Percentiles rank a stretch among this genome's conserved stretches.
phyloP scores from a whole-genome alignment of 2,329 filamentous ascomycete species.

The Penicillium thymicola region DNA sequence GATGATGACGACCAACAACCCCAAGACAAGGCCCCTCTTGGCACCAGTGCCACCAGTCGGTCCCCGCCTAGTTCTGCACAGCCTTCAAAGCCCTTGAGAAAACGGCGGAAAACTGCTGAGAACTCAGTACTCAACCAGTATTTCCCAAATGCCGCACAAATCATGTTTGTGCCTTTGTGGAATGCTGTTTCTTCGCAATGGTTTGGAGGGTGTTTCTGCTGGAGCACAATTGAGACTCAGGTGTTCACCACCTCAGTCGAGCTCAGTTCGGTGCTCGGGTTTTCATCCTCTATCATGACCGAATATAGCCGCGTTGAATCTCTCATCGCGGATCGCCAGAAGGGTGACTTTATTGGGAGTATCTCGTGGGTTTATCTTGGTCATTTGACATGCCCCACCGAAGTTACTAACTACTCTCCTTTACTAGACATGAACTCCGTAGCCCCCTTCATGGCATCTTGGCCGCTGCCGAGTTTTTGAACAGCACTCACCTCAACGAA shows the following conservation, averaged over 20 bases:
- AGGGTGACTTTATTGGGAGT: constrained; percentile 45
- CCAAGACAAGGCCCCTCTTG: constrained; percentile 8
- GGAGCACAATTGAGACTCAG: constrained; percentile 38
- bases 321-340: constrained; percentile 42
- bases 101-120: constrained; percentile 35
- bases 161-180: constrained; percentile 53
- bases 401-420: not conserved
- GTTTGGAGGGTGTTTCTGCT: constrained; percentile 47
- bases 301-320: constrained; percentile 44
- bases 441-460: constrained; percentile 45
- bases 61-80: constrained; percentile 11
- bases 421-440: constrained; percentile 38
- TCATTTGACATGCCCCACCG: not conserved
- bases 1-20: constrained; percentile 44
- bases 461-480: constrained; percentile 42
- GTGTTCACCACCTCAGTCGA: constrained; percentile 39
- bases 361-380: constrained; percentile 33
- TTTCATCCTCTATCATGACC: constrained; percentile 43
- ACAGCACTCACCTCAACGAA: constrained; percentile 38
- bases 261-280: constrained; percentile 41
- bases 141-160: constrained; percentile 48
- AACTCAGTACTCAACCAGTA: constrained; percentile 41
- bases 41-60: constrained; percentile 7
- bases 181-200: constrained; percentile 48
- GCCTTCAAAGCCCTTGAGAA: constrained; percentile 20